Base-by-base conservation (phyloP, 352 stramenopile genomes). In the Pythium folliculosum region DNA sequence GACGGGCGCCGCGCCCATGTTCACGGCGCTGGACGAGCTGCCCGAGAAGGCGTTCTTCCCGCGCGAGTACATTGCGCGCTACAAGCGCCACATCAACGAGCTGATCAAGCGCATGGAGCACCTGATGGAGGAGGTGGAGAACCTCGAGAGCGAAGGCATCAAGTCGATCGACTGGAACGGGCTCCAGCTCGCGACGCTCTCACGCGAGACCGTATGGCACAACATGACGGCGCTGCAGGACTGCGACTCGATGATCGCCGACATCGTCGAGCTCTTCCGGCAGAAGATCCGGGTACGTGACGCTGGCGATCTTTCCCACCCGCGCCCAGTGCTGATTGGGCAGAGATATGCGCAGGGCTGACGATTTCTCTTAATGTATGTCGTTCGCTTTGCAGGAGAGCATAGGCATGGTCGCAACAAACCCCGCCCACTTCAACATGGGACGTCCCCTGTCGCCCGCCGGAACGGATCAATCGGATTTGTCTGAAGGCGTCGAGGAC, bases 221-320 rank as follows among this genome's bases (percentile, higher is more conserved):
- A 89, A 89, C 54, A 66, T 92, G 17, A 73, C 68, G 48, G 77
- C 79, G 38, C 71, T 92, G 1, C 68, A 84, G n/a, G 81, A 92
- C 69, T 91, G 79, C 60, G 67, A 71, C 40, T 23, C 61, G 32
- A 55, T 80, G 21, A 57, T 90, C 56, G 68, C 75, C 8, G 69
- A 75, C 13, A 77, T 77, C 17, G 60, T 79, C 17, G 63, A 70
- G 35, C 53, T 81, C 32, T 87, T 91, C 44, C 75, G 80, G 65
- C 77, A 89, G 35, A 88, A 90, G 65, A 83, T 92, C 12, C 72
- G 63, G 57, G 78, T 81, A 44, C 51, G 60, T 68, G 14, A 47
- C 40, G 10, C 37, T 12, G 35, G 35, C 35, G 9, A n/a, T 32
- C 35, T 12, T 23, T 27, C 44, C 19, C 44, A 50, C n/a, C 9